These are phyloP conservation scores for Trametes cubensis DNA, from an alignment of 768 basidiomycete species.

Conservation along the genomic window DNA sequence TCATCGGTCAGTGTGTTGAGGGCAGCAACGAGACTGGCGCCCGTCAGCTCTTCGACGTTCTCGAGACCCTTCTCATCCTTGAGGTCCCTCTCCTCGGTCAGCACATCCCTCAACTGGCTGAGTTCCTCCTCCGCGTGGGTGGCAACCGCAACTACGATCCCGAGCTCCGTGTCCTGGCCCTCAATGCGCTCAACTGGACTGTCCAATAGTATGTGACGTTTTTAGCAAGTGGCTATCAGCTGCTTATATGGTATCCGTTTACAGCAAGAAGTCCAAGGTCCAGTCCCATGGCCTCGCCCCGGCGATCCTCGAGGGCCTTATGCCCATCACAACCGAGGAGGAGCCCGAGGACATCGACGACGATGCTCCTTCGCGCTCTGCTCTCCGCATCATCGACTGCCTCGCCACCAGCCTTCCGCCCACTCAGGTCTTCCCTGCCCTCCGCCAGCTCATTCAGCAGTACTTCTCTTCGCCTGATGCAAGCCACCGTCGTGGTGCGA, in stretches of 20 bases:
- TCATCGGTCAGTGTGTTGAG: slow-evolving; percentile 84
- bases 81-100: slow-evolving; percentile 93
- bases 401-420: slow-evolving; percentile 93
- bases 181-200: slow-evolving; percentile 96
- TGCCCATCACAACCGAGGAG: slow-evolving; percentile 92
- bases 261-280: slow-evolving; percentile 94
- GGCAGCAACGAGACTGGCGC: slow-evolving; percentile 78
- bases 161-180: slow-evolving; percentile 84
- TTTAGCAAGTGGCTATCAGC: not conserved
- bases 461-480: slow-evolving; percentile 86
- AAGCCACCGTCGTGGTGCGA: slow-evolving; percentile 82
- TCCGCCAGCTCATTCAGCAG: slow-evolving; percentile 77
- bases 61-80: slow-evolving; percentile 93
- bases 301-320: slow-evolving; percentile 85
- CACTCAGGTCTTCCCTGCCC: slow-evolving; percentile 91
- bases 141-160: slow-evolving; percentile 73
- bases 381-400: slow-evolving; percentile 91
- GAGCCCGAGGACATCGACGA: slow-evolving; percentile 95
- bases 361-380: slow-evolving; percentile 88
- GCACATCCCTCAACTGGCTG: slow-evolving; percentile 82
- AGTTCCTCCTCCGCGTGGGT: slow-evolving; percentile 86
- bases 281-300: slow-evolving; percentile 83
- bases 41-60: slow-evolving; percentile 90
- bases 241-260: slow-evolving; percentile 12
- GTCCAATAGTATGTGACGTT: slow-evolving; percentile 78